These are phyloP conservation scores for Boletus vermiculosoides DNA, from an alignment of 768 basidiomycete genomes.

Conservation along the genomic window DNA sequence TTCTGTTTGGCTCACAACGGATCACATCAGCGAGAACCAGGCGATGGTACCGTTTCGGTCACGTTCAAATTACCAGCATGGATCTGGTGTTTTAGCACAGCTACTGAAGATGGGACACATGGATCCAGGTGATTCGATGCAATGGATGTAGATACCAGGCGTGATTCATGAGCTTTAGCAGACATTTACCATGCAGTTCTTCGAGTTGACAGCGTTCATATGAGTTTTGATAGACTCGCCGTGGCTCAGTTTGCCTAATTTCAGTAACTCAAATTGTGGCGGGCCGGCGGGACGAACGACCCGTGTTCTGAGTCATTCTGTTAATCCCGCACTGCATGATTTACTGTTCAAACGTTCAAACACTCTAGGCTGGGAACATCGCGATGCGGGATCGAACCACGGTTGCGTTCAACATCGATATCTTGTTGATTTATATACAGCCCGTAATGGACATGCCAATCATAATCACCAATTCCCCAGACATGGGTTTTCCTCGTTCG, in stretches of 20 bases:
- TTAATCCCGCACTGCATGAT: too few species aligned
- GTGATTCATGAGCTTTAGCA: background rate
- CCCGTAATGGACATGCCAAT: background rate
- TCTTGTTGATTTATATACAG: background rate
- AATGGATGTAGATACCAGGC: background rate
- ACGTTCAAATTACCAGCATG: background rate
- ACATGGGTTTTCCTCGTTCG: background rate
- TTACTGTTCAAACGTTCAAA: background rate
- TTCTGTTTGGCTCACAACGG: background rate
- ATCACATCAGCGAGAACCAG: background rate
- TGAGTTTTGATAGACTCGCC: too few species aligned
- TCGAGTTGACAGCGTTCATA: too few species aligned
- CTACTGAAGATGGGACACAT: background rate
- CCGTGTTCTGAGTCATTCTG: too few species aligned
- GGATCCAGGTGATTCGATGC: background rate
- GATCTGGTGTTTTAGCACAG: background rate
- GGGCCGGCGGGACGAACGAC: too few species aligned
- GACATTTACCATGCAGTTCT: background rate
- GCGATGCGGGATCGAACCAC: too few species aligned
- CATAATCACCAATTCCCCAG: background rate
- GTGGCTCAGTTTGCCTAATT: background rate
- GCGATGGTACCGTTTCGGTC: background rate
- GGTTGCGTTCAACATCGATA: background rate
- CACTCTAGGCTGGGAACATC: background rate
- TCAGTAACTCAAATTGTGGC: background rate